Conservation (phyloP, 75 land plant species). For the Cunninghamia lanceolata region DNA sequence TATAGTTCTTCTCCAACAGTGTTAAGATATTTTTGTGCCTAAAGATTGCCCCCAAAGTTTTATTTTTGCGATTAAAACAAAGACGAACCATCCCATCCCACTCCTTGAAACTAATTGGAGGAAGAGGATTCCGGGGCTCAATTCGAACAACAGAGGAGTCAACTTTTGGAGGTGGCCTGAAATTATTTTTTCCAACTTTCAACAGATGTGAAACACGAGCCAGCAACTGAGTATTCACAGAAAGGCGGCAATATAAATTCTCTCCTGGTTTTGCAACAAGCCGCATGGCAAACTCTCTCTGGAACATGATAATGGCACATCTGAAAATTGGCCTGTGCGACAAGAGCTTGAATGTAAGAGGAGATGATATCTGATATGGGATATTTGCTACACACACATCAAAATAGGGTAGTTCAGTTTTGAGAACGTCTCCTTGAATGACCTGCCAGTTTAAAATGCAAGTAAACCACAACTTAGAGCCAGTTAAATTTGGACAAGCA, state of each 20-base stretch:
- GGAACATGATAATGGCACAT: slow-evolving; percentile 95
- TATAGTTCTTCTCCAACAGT: slow-evolving; percentile 84
- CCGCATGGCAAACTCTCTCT: slow-evolving; percentile 92
- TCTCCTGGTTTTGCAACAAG: slow-evolving; percentile 93
- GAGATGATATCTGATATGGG: slow-evolving; percentile 96
- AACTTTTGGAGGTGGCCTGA: slow-evolving; percentile 98
- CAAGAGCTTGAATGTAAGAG: slow-evolving; percentile 81
- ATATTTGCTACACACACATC: slow-evolving; percentile 93
- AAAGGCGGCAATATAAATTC: slow-evolving; percentile 83
- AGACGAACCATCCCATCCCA: slow-evolving; percentile 92
- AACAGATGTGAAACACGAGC: slow-evolving; percentile 85
- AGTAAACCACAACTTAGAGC: neutral
- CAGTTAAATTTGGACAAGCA: neutral
- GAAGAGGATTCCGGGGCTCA: slow-evolving; percentile 86
- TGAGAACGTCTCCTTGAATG: too few species aligned
- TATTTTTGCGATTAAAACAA: slow-evolving; percentile 91
- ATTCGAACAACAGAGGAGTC: slow-evolving; percentile 96
- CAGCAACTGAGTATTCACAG: slow-evolving; percentile 85
- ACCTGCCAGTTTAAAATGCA: slow-evolving; percentile 15
- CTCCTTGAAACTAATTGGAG: slow-evolving; percentile 78
- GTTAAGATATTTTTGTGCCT: slow-evolving; percentile 71
- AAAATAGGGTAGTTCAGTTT: too few species aligned
- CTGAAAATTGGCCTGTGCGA: slow-evolving; percentile 76
- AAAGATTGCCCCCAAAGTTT: slow-evolving; percentile 81
- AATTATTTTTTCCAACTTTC: slow-evolving; percentile 95